Conservation (phyloP, 164 flowering plant genomes). For the Warburgia ugandensis region DNA sequence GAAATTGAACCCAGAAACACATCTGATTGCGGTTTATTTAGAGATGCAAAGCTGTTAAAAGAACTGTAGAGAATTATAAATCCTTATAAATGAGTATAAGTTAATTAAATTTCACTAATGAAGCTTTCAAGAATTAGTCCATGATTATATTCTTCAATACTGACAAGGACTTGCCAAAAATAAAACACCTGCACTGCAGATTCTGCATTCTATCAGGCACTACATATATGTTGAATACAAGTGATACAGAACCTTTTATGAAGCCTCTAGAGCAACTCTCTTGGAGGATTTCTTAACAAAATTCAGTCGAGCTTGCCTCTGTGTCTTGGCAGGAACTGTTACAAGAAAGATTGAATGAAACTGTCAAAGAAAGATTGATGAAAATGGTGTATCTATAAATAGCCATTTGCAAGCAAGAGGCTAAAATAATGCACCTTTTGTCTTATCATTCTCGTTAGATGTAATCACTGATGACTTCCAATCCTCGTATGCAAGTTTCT, state of each 20-base stretch:
- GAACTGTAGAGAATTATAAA: too few species aligned
- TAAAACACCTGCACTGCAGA: background rate
- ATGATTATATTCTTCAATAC: background rate
- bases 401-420: background rate
- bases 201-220: background rate
- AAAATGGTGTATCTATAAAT: too few species aligned
- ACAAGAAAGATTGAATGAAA: constrained; percentile 1
- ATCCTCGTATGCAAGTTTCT: constrained; percentile 50
- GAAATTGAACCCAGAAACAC: too few species aligned
- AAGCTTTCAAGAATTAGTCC: background rate
- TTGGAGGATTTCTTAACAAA: constrained; percentile 41
- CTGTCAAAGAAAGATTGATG: constrained; percentile 1
- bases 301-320: constrained; percentile 51
- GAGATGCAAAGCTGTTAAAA: too few species aligned
- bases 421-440: constrained; percentile 27
- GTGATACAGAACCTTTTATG: constrained; percentile 6
- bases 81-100: too few species aligned
- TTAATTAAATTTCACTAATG: too few species aligned
- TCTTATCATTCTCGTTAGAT: constrained; percentile 42
- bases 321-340: constrained; percentile 31
- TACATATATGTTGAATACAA: background rate
- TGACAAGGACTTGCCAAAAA: background rate
- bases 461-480: constrained; percentile 76
- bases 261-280: constrained; percentile 28
- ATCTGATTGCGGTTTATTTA: too few species aligned